These are phyloP conservation scores for Ganoderma lingzhi DNA, from an alignment of 1,284 basidiomycete genomes.

Conservation along the genomic window DNA sequence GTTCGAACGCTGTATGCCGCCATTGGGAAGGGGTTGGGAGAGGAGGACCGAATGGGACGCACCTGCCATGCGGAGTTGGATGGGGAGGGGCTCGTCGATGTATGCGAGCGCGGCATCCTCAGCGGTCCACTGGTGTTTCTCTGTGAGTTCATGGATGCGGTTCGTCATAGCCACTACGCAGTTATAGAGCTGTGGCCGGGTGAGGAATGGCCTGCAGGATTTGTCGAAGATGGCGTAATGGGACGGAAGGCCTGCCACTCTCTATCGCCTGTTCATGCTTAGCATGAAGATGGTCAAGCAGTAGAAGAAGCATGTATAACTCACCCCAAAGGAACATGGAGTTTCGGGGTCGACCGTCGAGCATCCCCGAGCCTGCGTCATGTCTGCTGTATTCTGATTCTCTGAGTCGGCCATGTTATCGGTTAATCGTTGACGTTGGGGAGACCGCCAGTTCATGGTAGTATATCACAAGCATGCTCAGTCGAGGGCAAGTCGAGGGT, in stretches of 20 bases:
- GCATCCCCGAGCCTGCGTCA: constrained; percentile 20
- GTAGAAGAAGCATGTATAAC: not conserved
- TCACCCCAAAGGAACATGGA: constrained; percentile 24
- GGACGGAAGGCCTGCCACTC: constrained; percentile 51
- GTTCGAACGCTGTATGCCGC: constrained; percentile 62
- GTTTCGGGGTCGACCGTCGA: constrained; percentile 12
- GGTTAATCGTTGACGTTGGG: too few species aligned
- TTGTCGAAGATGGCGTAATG: constrained; percentile 70
- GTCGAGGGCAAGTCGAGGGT: too few species aligned
- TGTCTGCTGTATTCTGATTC: constrained; percentile 18
- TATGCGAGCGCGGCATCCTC: constrained; percentile 56
- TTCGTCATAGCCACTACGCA: constrained; percentile 59
- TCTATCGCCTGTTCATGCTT: constrained; percentile 47
- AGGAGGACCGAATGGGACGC: constrained; percentile 30
- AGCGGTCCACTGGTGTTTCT: constrained; percentile 59
- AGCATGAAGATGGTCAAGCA: not conserved
- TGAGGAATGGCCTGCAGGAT: constrained; percentile 58
- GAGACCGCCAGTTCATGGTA: too few species aligned
- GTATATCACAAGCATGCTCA: not conserved
- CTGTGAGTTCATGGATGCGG: constrained; percentile 63
- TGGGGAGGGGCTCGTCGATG: constrained; percentile 59
- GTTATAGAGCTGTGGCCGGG: constrained; percentile 58
- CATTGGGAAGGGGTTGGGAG: not conserved
- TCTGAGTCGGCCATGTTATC: not conserved
- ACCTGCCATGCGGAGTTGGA: constrained; percentile 66